Percentiles rank a stretch among this genome's conserved stretches.
These are phyloP conservation scores for Parietaria judaica DNA, from an alignment of 306 rosid genomes.

Conservation along the genomic window DNA sequence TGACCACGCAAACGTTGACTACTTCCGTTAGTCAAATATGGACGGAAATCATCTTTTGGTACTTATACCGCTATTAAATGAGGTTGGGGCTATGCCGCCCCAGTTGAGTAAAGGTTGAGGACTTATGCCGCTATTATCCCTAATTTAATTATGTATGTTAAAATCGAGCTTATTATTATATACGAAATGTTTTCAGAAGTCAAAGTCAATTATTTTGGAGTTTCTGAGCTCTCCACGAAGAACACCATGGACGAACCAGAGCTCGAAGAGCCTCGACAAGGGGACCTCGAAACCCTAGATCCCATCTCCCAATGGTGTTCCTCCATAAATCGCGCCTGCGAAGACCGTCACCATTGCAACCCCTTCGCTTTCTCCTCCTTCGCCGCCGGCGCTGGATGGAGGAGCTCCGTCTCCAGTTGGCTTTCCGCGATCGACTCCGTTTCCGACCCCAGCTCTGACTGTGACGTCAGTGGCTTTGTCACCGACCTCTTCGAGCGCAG, in stretches of 20 bases:
- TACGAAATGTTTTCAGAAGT: too few species aligned
- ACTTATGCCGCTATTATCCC: too few species aligned
- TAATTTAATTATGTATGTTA: too few species aligned
- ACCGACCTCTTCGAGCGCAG: conserved; percentile 60
- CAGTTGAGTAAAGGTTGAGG: too few species aligned
- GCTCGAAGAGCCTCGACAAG: neutral
- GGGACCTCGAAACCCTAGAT: conserved; percentile 10
- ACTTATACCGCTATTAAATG: too few species aligned
- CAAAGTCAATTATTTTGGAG: too few species aligned
- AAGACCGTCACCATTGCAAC: conserved; percentile 25
- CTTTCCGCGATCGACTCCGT: conserved; percentile 32
- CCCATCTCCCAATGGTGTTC: conserved; percentile 19
- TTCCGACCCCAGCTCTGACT: conserved; percentile 52
- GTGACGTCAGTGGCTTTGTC: conserved; percentile 52
- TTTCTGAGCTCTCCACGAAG: too few species aligned
- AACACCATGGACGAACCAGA: neutral
- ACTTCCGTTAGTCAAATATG: too few species aligned
- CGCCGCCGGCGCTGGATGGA: neutral
- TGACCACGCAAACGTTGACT: too few species aligned
- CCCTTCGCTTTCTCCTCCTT: conserved; percentile 14
- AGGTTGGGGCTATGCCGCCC: too few species aligned
- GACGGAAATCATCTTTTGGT: too few species aligned
- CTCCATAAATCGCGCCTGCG: neutral
- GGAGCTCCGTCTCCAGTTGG: conserved; percentile 19
- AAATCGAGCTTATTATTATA: too few species aligned